Conservation (phyloP, 2,329 filamentous ascomycete species). For the Alternaria ethzedia region DNA sequence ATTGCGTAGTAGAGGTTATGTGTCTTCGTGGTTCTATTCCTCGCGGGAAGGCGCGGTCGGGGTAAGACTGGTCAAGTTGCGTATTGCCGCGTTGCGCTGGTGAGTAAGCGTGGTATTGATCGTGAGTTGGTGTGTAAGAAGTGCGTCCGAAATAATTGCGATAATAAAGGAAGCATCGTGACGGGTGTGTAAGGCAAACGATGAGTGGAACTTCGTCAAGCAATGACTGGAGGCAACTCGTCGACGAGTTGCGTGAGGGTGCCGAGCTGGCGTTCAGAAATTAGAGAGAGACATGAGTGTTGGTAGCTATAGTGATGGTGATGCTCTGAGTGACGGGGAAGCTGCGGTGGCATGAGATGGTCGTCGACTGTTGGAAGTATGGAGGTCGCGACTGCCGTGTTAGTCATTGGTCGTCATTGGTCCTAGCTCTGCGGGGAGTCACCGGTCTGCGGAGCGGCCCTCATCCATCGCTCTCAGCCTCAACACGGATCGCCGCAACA, state of each 20-base stretch:
- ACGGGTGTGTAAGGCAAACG: slow-evolving; percentile 33
- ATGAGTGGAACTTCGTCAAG: slow-evolving; percentile 28
- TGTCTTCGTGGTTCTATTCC: neutral
- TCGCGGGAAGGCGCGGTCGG: neutral
- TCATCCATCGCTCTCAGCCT: slow-evolving; percentile 5
- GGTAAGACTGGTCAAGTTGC: slow-evolving; percentile 2
- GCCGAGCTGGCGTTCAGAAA: slow-evolving; percentile 33
- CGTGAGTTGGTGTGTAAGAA: slow-evolving; percentile 59
- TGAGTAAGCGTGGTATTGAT: slow-evolving; percentile 48
- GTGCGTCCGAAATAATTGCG: slow-evolving; percentile 56
- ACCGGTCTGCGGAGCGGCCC: slow-evolving; percentile 6
- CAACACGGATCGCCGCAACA: neutral
- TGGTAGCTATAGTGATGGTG: neutral
- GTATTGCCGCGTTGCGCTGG: slow-evolving; percentile 13
- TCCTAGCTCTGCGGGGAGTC: slow-evolving; percentile 19
- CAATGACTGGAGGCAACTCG: slow-evolving; percentile 26
- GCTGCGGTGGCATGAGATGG: slow-evolving; percentile 2
- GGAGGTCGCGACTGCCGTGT: slow-evolving; percentile 7
- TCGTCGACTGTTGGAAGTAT: slow-evolving; percentile 4
- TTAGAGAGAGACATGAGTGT: slow-evolving; percentile 18
- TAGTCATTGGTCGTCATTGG: slow-evolving; percentile 16
- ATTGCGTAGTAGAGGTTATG: neutral
- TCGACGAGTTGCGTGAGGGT: slow-evolving; percentile 27
- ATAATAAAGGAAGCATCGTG: slow-evolving; percentile 61
- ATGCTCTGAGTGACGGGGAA: neutral